Evolutionary conservation across 257 asterid species (phyloP).

Genomic region (Solanum chmielewskii): DNA sequence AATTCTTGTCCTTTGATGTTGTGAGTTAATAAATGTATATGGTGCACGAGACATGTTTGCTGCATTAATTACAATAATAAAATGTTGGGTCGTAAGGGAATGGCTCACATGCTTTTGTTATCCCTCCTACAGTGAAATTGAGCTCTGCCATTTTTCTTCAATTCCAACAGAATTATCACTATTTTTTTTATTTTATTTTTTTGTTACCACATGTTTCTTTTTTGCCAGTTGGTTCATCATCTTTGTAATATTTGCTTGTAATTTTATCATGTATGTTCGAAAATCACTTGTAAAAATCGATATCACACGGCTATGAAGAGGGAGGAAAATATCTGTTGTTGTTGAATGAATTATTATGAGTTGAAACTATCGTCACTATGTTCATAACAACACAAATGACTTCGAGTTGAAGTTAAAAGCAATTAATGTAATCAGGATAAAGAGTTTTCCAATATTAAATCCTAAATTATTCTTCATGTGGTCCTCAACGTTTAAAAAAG

Average conservation of each 20-base stretch:
- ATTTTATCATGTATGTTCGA: not conserved
- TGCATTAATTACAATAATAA: constrained; percentile 3
- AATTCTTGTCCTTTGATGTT: not conserved
- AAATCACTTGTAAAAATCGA: constrained; percentile 20
- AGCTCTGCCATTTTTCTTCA: constrained; percentile 22
- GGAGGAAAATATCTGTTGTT: constrained; percentile 6
- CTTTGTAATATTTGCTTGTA: constrained; percentile 5
- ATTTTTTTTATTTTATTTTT: not conserved
- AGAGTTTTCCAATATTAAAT: not conserved
- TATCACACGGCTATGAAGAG: constrained; percentile 7
- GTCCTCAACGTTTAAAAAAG: not conserved
- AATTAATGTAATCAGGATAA: not conserved
- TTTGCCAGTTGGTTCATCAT: not conserved
- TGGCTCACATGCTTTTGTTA: constrained; percentile 25
- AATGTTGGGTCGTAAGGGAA: constrained; percentile 15
- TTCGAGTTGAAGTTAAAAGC: not conserved
- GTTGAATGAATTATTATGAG: not conserved
- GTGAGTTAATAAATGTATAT: not conserved
- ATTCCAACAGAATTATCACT: not conserved
- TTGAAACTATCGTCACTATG: not conserved
- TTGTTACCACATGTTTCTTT: constrained; percentile 5
- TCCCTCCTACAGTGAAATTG: constrained; percentile 26
- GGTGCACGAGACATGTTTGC: constrained; percentile 7
- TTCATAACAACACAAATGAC: not conserved
- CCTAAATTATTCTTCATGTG: not conserved